Conservation (phyloP, 257 asterid species). For the Solanum piurae region DNA sequence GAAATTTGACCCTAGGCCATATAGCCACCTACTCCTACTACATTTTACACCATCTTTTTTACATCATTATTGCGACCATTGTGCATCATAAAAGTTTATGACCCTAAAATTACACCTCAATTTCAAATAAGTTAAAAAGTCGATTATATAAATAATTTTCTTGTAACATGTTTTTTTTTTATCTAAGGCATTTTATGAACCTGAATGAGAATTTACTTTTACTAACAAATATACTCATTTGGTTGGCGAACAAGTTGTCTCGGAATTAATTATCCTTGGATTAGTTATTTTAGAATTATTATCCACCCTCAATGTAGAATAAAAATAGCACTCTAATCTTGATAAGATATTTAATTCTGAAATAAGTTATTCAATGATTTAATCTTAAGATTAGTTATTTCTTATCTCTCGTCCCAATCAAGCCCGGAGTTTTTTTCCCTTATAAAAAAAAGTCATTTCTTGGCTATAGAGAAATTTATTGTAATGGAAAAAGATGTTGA, state of each 20-base stretch:
- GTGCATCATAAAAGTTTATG: not conserved
- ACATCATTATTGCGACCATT: not conserved
- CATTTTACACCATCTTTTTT: not conserved
- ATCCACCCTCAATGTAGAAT: not conserved
- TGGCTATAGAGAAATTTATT: not conserved
- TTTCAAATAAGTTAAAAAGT: not conserved
- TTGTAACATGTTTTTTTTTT: too few species aligned
- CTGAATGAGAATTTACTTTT: not conserved
- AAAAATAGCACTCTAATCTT: not conserved
- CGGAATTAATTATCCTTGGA: too few species aligned
- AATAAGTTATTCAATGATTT: too few species aligned
- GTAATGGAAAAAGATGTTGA: not conserved
- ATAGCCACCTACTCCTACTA: not conserved
- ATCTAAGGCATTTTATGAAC: not conserved
- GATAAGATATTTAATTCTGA: too few species aligned
- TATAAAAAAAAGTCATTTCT: not conserved
- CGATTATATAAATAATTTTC: not conserved
- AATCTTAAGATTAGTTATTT: too few species aligned
- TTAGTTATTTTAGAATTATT: too few species aligned
- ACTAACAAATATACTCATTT: too few species aligned
- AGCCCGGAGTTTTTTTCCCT: accelerated
- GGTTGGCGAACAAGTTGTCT: not conserved
- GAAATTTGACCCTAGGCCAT: not conserved
- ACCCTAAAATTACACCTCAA: too few species aligned
- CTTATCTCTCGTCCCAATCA: not conserved